A percentile compares a stretch with the other conserved stretches of the same genome.
Evolutionary conservation across 306 rosid genomes (phyloP).

Genomic region (Citrullus mucosospermus): DNA sequence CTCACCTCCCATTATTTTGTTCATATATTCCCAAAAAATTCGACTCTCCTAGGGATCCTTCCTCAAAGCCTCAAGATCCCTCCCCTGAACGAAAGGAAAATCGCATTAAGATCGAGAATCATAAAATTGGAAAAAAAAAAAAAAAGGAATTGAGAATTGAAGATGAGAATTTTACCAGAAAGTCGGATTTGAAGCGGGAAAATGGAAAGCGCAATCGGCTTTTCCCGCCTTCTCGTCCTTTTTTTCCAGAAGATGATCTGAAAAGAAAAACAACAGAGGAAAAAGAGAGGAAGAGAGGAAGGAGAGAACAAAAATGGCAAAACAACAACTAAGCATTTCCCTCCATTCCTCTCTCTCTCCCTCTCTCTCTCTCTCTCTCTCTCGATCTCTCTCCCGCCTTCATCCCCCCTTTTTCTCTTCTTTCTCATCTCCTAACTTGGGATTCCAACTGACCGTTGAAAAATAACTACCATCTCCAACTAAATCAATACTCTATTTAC

Average conservation of each 20-base stretch:
- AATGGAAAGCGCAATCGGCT: background rate
- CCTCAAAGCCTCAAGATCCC: background rate
- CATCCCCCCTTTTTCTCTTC: conserved; percentile 13
- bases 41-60: background rate
- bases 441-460: conserved; percentile 19
- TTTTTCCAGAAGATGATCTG: background rate
- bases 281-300: background rate
- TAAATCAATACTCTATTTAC: background rate
- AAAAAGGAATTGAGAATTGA: background rate
- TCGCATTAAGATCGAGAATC: background rate
- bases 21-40: too few species aligned
- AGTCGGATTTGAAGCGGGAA: background rate
- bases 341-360: conserved; percentile 1
- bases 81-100: background rate
- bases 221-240: background rate
- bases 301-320: background rate
- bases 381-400: conserved; percentile 8
- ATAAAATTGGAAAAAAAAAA: too few species aligned
- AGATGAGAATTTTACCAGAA: background rate
- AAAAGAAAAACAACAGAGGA: background rate
- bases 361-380: too few species aligned
- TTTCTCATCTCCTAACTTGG: conserved; percentile 5
- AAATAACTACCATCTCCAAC: conserved; percentile 22
- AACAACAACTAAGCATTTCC: background rate
- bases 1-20: conserved; percentile 6